Evolutionary conservation across 2,329 filamentous ascomycete species (phyloP).

Genomic region (Sporothrix euskadiensis): DNA sequence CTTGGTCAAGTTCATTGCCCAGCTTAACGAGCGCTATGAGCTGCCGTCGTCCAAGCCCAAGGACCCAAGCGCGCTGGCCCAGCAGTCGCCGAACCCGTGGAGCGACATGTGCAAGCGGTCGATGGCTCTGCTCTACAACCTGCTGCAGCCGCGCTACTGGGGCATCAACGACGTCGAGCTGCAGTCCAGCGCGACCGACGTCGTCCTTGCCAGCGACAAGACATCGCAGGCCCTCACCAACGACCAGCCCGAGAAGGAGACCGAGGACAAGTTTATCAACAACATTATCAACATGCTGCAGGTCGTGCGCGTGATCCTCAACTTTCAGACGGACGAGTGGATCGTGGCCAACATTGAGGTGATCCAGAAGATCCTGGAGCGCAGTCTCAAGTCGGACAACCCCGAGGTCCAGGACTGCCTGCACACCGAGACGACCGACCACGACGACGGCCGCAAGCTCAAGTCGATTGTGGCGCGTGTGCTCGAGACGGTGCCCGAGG

Average conservation of each 20-base stretch:
- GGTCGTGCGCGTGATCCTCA: conserved; percentile 84
- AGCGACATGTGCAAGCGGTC: conserved; percentile 85
- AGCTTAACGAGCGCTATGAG: conserved; percentile 80
- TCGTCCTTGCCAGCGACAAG: conserved; percentile 80
- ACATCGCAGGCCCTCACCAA: conserved; percentile 60
- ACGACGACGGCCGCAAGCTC: conserved; percentile 68
- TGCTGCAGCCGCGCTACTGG: conserved; percentile 88
- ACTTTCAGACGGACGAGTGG: conserved; percentile 88
- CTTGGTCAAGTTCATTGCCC: conserved; percentile 90
- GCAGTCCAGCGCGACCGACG: conserved; percentile 85
- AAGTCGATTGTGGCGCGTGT: conserved; percentile 77
- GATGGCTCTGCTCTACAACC: conserved; percentile 75
- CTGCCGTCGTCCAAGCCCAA: conserved; percentile 69
- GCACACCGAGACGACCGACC: conserved; percentile 69
- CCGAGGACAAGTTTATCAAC: conserved; percentile 76
- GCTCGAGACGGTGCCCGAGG: conserved; percentile 84
- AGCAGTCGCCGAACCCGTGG: conserved; percentile 54
- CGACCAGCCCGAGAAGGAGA: conserved; percentile 62
- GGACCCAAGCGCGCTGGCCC: conserved; percentile 50
- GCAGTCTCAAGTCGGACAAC: conserved; percentile 82
- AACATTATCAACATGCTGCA: conserved; percentile 93
- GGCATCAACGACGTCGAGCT: conserved; percentile 87
- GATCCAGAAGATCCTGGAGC: conserved; percentile 86
- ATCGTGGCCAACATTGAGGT: conserved; percentile 73
- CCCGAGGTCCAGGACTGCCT: conserved; percentile 92